phyloP scores from a whole-genome alignment of 352 stramenopile species.

The Plasmopara muralis region DNA sequence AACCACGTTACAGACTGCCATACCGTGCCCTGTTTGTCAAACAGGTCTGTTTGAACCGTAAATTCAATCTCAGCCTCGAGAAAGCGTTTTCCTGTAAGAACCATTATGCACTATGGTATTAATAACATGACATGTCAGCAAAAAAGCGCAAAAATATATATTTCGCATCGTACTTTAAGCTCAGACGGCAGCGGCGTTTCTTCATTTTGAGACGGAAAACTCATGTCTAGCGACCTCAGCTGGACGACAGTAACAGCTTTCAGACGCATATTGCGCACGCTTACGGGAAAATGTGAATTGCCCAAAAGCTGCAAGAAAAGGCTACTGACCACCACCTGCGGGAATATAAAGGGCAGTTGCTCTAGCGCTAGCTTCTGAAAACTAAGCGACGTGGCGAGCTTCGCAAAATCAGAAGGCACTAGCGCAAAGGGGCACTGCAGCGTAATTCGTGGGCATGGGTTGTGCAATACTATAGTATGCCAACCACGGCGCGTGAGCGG shows the following conservation, averaged over 20 bases:
- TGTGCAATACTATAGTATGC: slow-evolving; percentile 41
- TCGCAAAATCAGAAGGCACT: slow-evolving; percentile 69
- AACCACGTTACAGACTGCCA: slow-evolving; percentile 9
- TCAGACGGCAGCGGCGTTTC: slow-evolving; percentile 19
- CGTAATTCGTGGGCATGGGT: slow-evolving; percentile 64
- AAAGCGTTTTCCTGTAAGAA: slow-evolving; percentile 5
- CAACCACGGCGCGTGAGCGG: slow-evolving; percentile 49
- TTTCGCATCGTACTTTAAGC: slow-evolving; percentile 30
- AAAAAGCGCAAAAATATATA: neutral
- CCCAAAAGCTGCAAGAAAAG: slow-evolving; percentile 72
- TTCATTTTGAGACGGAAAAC: slow-evolving; percentile 37
- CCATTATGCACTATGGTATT: slow-evolving; percentile 5
- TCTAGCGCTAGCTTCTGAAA: slow-evolving; percentile 58
- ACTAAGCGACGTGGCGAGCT: slow-evolving; percentile 71
- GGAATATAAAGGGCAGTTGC: slow-evolving; percentile 70
- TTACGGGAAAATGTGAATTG: slow-evolving; percentile 75
- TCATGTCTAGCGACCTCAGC: slow-evolving; percentile 62
- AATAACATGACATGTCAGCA: neutral
- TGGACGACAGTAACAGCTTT: slow-evolving; percentile 77
- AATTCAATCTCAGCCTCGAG: slow-evolving; percentile 7
- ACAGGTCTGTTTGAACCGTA: slow-evolving; percentile 6
- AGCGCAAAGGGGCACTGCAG: slow-evolving; percentile 66
- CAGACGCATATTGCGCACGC: slow-evolving; percentile 38
- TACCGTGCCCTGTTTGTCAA: slow-evolving; percentile 5
- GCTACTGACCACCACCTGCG: slow-evolving; percentile 53